Base-by-base conservation (phyloP, 139 green algal genomes). In the Dunaliella primolecta region DNA sequence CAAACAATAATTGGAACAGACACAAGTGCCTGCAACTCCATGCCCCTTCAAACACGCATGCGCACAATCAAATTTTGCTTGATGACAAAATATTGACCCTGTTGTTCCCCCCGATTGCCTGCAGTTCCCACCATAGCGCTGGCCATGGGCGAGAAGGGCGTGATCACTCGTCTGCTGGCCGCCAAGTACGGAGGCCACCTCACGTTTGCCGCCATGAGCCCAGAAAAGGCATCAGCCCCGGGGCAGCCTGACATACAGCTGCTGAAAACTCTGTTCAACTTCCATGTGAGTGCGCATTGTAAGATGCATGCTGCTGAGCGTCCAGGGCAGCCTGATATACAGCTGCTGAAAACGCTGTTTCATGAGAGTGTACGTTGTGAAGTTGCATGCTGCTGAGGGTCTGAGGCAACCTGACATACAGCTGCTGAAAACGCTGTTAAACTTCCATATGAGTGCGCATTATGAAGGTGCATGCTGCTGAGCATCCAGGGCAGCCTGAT, bases 181-280 rank as follows among this genome's bases (percentile, higher is more conserved):
- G 91, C 95, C 57, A 99, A 99, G 89, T 98, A 95, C 87, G 97
- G 97, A 30, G 95, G 92, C 36, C 95, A 93, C 86, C 91, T 99
- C 20, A 99, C 97, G 0, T 99, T 99, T 93, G 97, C 94, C 0
- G 92, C 94, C 0, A 89, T 99, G 46, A 87, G 82, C n/a, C 88
- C 90, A 7, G 95, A 90, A 36, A 85, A 84, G 81, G 85, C 87
- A 31, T 94, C 89, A 3, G 95, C 95, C 0, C 94, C 94, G 0
- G 95, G 95, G 20, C 95, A 98, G 91, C 92, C 94, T 1, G 92
- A 87, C 46, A 88, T 96, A 3, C 23, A 76, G 46, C 34, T 56
- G 56, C 74, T 96, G 33, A 33, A 71, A 31, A 70, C 90, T 36
- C 86, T 96, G 46, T 86, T 78, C 72, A 83, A 91, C 72, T 90